Evolutionary conservation across 306 rosid species (phyloP).

Genomic region (Cercis canadensis): DNA sequence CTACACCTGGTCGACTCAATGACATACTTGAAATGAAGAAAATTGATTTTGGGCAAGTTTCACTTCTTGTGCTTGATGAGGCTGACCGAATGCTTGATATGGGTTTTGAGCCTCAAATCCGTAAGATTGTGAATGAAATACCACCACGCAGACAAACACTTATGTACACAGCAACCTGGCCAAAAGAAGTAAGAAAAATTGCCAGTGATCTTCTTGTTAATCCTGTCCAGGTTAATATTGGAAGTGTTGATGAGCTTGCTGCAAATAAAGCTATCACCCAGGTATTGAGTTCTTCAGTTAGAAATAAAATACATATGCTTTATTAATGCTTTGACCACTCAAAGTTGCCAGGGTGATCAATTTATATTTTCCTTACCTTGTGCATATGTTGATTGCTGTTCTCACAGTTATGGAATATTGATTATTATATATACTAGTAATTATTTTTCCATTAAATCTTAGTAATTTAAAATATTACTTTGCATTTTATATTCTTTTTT

Average conservation of each 20-base stretch:
- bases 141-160: conserved; percentile 96
- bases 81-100: conserved; percentile 99
- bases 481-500: too few species aligned
- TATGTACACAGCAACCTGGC: conserved; percentile 99
- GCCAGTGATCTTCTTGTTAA: conserved; percentile 92
- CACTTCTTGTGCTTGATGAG: conserved; percentile 98
- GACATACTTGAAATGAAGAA: conserved; percentile 96
- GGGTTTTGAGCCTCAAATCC: conserved; percentile 99
- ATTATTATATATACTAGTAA: neutral
- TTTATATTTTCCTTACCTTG: conserved; percentile 12
- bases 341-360: conserved; percentile 8
- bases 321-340: conserved; percentile 14
- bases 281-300: conserved; percentile 47
- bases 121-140: conserved; percentile 95
- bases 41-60: conserved; percentile 85
- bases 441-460: neutral
- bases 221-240: conserved; percentile 98
- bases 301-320: conserved; percentile 19
- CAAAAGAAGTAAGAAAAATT: conserved; percentile 98
- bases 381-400: conserved; percentile 10
- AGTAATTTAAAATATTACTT: neutral
- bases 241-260: conserved; percentile 91
- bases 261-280: conserved; percentile 98
- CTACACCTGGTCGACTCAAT: conserved; percentile 98
- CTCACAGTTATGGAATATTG: neutral